Evolutionary conservation across 2,329 filamentous ascomycete genomes (phyloP), one percentile per base, ranked within the genome.

Genomic region (Colletotrichum orchidophilum): DNA sequence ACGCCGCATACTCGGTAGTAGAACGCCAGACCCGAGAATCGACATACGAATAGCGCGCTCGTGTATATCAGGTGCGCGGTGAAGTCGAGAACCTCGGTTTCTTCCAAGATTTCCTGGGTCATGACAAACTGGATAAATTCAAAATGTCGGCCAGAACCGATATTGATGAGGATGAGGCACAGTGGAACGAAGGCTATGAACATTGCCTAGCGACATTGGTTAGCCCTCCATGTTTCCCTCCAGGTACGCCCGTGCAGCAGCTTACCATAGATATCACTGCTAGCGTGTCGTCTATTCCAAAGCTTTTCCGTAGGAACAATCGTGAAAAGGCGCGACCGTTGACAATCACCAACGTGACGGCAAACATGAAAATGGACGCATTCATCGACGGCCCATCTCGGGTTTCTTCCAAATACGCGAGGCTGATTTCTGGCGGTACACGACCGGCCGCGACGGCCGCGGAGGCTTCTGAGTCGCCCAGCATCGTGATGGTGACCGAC

Each of bases 11-110:
- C 78, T 3, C 86, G 83, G 61, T 81, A 79, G 75, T 87, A 88
- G 66, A 88, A 87, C 0, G 86, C 85, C 5, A 88, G 78, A 71
- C 86, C 86, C 0, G 86, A 88, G 1, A 87, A 75, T 13, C 86
- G 84, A 69, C 86, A 87, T 12, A 86, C 74, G 29, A 87, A 79
- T 2, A 88, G 80, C 2, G 86, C 81, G 0, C 83, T 83, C 1
- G 85, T 87, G 75, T 88, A 88, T 69, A 88, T 75, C 26, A 88
- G 81, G 75, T 88, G 86, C 18, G 86, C 85, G 42, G 77, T 76
- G 59, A 87, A 87, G 74, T 88, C 86, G 68, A 86, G 77, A 0
- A 85, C 75, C 74, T 88, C 83, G 0, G 84, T 86, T 11, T 77
- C 18, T 42, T 83, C 78, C 35, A 86, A 79, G 0, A 80, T 82